Base-by-base conservation (phyloP, 192 early-diverging fungal genomes). In the Podila epigama region DNA sequence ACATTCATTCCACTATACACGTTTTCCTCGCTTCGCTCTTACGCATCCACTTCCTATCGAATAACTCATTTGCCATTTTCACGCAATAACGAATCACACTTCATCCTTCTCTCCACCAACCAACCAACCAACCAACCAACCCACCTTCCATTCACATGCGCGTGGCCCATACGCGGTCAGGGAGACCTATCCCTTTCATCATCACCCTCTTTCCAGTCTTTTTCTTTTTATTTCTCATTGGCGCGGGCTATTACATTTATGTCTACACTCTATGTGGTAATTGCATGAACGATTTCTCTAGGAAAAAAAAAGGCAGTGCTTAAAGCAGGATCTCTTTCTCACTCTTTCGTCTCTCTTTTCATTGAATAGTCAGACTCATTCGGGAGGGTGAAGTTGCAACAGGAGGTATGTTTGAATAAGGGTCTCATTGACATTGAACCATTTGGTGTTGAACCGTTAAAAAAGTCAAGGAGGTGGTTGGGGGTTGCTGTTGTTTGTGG, bases 211-310 rank as follows among this genome's bases (percentile, higher is more conserved):
- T 75, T 22, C 72, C 72, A 3, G 65, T 67, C n/a, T 10, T 62
- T 28, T 75, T 75, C 16, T 75, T 54, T 51, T 28, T 75, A 34
- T 31, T 51, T 9, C 72, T 75, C 18, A 68, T 75, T 33, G 72
- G 59, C 44, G 9, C 62, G 13, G 72, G 72, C 4, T 75, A 75
- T 44, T 75, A 75, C 37, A 59, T 57, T 36, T 68, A 61, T 20
- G 72, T 75, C 10, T 41, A 67, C 27, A 63, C 65, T 6, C 51
- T 68, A 7, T 67, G 72, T 35, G 72, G 72, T 75, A 75, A 51
- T 15, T 15, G 20, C 15, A 29, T 34, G 20, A 8, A 27, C 39
- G 22, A 20, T 31, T 37, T 42, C 44, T 32, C 58, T 32, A 16
- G 27, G 13, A 7, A 4, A 58, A 39, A 58, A 57, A 57, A 10